Base-by-base conservation (phyloP, 768 basidiomycete species). In the Basidioascus undulatus region DNA sequence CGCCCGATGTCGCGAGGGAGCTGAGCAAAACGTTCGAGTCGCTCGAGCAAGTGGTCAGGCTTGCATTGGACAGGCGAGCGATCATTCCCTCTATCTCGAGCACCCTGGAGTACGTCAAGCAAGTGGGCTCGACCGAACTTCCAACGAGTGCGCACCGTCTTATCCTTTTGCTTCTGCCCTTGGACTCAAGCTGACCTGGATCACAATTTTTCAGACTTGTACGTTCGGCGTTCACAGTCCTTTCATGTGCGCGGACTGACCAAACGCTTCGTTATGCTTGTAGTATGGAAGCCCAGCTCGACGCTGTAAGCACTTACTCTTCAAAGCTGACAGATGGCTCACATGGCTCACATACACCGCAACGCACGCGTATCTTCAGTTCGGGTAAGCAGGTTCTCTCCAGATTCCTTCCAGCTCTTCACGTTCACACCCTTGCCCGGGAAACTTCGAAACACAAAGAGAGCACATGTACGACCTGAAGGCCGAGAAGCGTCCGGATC, bases 381-480 rank as follows among this genome's bases (percentile, higher is more conserved):
- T n/a, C n/a, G n/a, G n/a, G n/a, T n/a, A n/a, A n/a, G n/a, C n/a
- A n/a, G n/a, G n/a, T n/a, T n/a, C n/a, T n/a, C n/a, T n/a, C n/a
- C n/a, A n/a, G n/a, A n/a, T n/a, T n/a, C n/a, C n/a, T n/a, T n/a
- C n/a, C n/a, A n/a, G n/a, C n/a, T n/a, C n/a, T n/a, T n/a, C n/a
- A n/a, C n/a, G n/a, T n/a, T n/a, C n/a, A n/a, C n/a, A n/a, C n/a
- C n/a, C n/a, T n/a, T n/a, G n/a, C n/a, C n/a, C n/a, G n/a, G n/a
- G n/a, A n/a, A n/a, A n/a, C n/a, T n/a, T n/a, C n/a, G n/a, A n/a
- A n/a, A n/a, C n/a, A n/a, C n/a, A n/a, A n/a, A 55, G 56, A 4
- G 47, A 53, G 47, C 56, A 56, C 44, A 50, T 51, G 32, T 55
- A 51, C 36, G 55, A 55, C 39, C 39, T 53, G 32, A 52, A 50